Conservation (phyloP, 1,284 basidiomycete genomes). For the Cryptococcus wingfieldii region DNA sequence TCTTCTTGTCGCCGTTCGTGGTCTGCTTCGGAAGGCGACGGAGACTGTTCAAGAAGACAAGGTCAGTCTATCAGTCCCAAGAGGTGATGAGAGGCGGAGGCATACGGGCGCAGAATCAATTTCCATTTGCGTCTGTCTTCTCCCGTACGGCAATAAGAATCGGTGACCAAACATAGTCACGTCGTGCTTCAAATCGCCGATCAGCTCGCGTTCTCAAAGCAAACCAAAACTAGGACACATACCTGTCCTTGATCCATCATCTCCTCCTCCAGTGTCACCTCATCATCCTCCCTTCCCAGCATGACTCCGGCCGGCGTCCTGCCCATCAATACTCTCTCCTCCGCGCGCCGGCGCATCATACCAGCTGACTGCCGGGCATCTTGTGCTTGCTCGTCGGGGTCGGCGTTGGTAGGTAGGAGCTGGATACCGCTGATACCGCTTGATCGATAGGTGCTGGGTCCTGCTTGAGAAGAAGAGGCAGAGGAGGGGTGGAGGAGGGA, state of each 20-base stretch:
- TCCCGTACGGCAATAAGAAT: conserved; percentile 42
- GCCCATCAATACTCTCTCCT: conserved; percentile 31
- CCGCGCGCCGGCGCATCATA: conserved; percentile 15
- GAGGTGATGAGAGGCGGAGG: not conserved
- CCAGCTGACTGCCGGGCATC: not conserved
- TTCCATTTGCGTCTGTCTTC: conserved; percentile 44
- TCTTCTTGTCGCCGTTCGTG: conserved; percentile 43
- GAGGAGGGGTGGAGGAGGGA: conserved; percentile 5
- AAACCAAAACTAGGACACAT: conserved; percentile 3
- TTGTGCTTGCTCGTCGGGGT: too few species aligned
- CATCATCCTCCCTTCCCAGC: conserved; percentile 28
- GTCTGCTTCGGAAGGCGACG: conserved; percentile 39
- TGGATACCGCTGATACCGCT: too few species aligned
- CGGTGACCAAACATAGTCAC: conserved; percentile 42
- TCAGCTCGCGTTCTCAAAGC: not conserved
- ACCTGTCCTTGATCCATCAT: conserved; percentile 35
- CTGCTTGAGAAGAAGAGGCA: not conserved
- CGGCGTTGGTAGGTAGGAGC: too few species aligned
- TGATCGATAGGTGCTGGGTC: too few species aligned
- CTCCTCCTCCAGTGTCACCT: conserved; percentile 39
- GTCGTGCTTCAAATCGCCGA: conserved; percentile 10
- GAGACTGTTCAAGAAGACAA: conserved; percentile 22
- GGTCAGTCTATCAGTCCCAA: not conserved
- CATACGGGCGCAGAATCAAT: conserved; percentile 40
- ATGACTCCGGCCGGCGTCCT: conserved; percentile 27